Base-by-base conservation (phyloP, 2,329 filamentous ascomycete genomes). In the Magnaporthiopsis rhizophila region DNA sequence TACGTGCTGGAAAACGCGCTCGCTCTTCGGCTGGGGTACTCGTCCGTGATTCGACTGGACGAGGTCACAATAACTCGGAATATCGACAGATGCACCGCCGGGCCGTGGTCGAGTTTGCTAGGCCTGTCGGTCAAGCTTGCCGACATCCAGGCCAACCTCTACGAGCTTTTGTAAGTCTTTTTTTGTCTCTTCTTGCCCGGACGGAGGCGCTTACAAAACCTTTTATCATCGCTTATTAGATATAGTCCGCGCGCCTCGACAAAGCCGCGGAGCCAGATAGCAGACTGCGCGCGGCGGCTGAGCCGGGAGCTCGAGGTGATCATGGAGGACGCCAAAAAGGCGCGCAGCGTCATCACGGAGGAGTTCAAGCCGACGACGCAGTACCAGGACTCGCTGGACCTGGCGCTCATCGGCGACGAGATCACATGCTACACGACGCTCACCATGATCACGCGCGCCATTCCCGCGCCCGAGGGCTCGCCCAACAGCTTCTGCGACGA, bases 291-390 rank as follows among this genome's bases (percentile, higher is more conserved):
- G 18, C 59, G 32, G 32, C 26, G 15, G 32, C 32, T 60, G 59
- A 38, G 59, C 30, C 21, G 18, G 59, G 26, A 60, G 59, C 59
- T 60, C 59, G 32, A 60, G 32, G 32, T 38, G 15, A 15, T 99
- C 64, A 96, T 98, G 87, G 95, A 99, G 76, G 95, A 99, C 76
- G 95, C 95, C 0, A 91, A 96, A 72, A 95, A 99, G 78, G 83
- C 99, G 58, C 97, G 94, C 72, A 87, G 95, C 68, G 94, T 95
- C 21, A 87, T 87, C 69, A 88, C 65, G 9, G 65, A 66, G 3
- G 58, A 65, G 56, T n/a, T 60, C 26, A 38, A 38, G 15, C 59
- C 59, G 6, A 38, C 32, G 26, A 36, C 32, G n/a, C 32, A 60
- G 7, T 60, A 60, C 32, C 24, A 28, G 18, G 59, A 38, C 15